A percentile compares a stretch with the other conserved stretches of the same genome.
Evolutionary conservation across 2,329 filamentous ascomycete genomes (phyloP).

Genomic region (Tolypocladium tropicale): DNA sequence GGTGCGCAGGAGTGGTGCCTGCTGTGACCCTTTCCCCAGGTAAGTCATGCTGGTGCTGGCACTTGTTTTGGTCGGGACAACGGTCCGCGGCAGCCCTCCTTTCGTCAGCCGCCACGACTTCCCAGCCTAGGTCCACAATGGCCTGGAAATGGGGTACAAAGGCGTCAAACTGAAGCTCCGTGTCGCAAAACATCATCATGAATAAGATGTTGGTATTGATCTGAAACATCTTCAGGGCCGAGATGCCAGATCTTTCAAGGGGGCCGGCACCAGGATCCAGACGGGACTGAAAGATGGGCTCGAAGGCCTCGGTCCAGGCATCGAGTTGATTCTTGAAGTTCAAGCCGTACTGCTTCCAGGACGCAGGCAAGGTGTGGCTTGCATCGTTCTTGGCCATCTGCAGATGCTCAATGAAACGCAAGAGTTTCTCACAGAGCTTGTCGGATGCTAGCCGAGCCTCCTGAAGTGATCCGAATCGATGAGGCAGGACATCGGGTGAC

Average conservation of each 20-base stretch:
- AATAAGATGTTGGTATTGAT: slow-evolving; percentile 48
- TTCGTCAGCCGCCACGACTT: slow-evolving; percentile 51
- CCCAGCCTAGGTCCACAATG: slow-evolving; percentile 47
- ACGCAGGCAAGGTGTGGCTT: slow-evolving; percentile 40
- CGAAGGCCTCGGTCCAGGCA: slow-evolving; percentile 46
- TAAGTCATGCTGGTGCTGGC: slow-evolving; percentile 24
- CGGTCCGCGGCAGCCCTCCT: slow-evolving; percentile 34
- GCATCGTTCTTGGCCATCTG: slow-evolving; percentile 36
- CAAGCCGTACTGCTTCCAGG: slow-evolving; percentile 35
- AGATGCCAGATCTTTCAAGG: slow-evolving; percentile 49
- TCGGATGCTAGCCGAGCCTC: slow-evolving; percentile 50
- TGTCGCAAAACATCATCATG: slow-evolving; percentile 49
- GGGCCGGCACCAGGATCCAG: slow-evolving; percentile 35
- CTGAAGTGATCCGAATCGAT: slow-evolving; percentile 35
- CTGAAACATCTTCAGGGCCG: slow-evolving; percentile 52
- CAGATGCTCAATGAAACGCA: slow-evolving; percentile 49
- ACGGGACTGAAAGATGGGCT: slow-evolving; percentile 41
- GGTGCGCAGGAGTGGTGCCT: slow-evolving; percentile 32
- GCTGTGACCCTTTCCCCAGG: slow-evolving; percentile 25
- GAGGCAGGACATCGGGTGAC: slow-evolving; percentile 11
- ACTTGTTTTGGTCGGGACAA: slow-evolving; percentile 33
- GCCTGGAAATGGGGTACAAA: slow-evolving; percentile 40
- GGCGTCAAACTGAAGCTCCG: slow-evolving; percentile 47
- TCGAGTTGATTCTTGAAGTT: slow-evolving; percentile 40
- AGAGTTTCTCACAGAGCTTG: slow-evolving; percentile 42